Conservation (phyloP, 805 yeast genomes). For the Starmerella vitae region DNA sequence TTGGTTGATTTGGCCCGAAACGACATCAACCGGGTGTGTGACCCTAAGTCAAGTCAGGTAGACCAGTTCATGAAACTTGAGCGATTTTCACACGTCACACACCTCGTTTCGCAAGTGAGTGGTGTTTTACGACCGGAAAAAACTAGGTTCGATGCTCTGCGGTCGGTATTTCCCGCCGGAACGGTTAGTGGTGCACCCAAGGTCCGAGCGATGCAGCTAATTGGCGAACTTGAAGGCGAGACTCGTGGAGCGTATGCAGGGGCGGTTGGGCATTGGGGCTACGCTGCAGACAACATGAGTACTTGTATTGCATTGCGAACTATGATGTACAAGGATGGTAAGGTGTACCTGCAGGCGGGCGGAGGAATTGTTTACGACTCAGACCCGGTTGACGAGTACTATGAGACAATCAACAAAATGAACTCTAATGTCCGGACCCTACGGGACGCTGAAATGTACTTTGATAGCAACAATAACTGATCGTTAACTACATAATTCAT, state of each 20-base stretch:
- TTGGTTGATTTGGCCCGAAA: conserved; percentile 94
- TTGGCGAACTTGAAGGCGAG: conserved; percentile 78
- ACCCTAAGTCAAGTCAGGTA: conserved; percentile 69
- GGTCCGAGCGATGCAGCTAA: conserved; percentile 89
- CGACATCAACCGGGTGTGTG: conserved; percentile 90
- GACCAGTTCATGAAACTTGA: conserved; percentile 83
- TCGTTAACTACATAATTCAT: no score
- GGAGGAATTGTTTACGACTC: conserved; percentile 96
- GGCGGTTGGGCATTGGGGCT: conserved; percentile 97
- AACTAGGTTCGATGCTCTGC: conserved; percentile 89
- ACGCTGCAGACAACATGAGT: conserved; percentile 88
- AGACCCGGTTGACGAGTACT: conserved; percentile 87
- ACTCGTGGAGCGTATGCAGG: conserved; percentile 97
- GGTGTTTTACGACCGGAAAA: conserved; percentile 76
- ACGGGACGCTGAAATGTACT: conserved; percentile 69
- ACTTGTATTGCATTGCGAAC: conserved; percentile 96
- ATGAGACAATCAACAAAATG: conserved; percentile 96
- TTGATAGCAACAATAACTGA: conserved; percentile 5
- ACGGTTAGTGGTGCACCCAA: conserved; percentile 98
- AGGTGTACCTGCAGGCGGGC: conserved; percentile 93
- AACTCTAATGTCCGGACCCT: conserved; percentile 81
- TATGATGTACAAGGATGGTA: conserved; percentile 83
- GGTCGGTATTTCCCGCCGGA: conserved; percentile 98
- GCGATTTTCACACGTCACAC: conserved; percentile 94
- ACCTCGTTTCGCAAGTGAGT: conserved; percentile 84